These are phyloP conservation scores for rapeseed (Brassica napus) DNA, from an alignment of 345 rosid species.

Conservation along the genomic window Da-Ae NC_063452.1:63050001-63050500, in stretches of 20 bases:
- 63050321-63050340: constrained; percentile 7
- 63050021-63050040: not conserved
- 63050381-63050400: constrained; percentile 22
- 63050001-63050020: not conserved
- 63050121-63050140: not conserved
- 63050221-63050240: not conserved
- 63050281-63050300: constrained; percentile 31
- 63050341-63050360: constrained; percentile 12
- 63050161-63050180: not conserved
- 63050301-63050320: not conserved
- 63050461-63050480: too few species aligned
- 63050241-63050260: constrained; percentile 24
- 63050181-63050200: not conserved
- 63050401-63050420: constrained; percentile 25
- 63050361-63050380: constrained; percentile 41
- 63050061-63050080: not conserved
- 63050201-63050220: not conserved
- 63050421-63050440: constrained; percentile 29
- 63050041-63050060: not conserved
- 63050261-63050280: constrained; percentile 24
- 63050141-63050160: not conserved
- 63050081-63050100: not conserved
- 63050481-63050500: too few species aligned
- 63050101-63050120: not conserved
- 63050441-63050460: not conserved